Evolutionary conservation across 352 stramenopile genomes (phyloP).

Genomic region (Phytophthora tentaculata): DNA sequence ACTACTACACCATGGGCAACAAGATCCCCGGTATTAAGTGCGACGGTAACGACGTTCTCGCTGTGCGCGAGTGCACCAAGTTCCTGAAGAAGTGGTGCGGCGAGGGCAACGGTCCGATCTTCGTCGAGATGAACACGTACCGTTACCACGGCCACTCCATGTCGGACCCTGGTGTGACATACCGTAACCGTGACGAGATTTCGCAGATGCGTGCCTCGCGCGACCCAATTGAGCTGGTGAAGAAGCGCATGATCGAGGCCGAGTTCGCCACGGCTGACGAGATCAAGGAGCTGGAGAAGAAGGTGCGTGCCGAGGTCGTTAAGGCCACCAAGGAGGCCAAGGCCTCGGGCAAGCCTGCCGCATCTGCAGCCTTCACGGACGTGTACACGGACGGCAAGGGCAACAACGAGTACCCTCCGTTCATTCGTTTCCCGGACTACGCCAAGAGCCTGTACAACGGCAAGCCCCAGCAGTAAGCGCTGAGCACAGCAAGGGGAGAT

Average conservation of each 20-base stretch:
- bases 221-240: constrained; percentile 99
- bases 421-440: constrained; percentile 98
- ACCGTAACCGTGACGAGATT: constrained; percentile 99
- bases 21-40: constrained; percentile 99
- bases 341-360: constrained; percentile 58
- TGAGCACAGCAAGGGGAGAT: constrained; percentile 7
- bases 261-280: constrained; percentile 95
- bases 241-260: constrained; percentile 97
- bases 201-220: constrained; percentile 97
- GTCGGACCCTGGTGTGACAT: constrained; percentile 99
- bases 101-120: constrained; percentile 98
- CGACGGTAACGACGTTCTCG: constrained; percentile 99
- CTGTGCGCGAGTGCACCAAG: constrained; percentile 95
- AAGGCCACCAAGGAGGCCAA: constrained; percentile 94
- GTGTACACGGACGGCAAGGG: constrained; percentile 93
- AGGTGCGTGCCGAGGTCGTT: constrained; percentile 98
- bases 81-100: constrained; percentile 97
- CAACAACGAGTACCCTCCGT: constrained; percentile 92
- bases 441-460: constrained; percentile 93
- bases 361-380: constrained; percentile 72
- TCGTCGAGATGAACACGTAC: constrained; percentile 99
- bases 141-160: constrained; percentile 99
- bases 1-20: constrained; percentile 99
- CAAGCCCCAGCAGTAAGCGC: constrained; percentile 58
- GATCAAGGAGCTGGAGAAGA: constrained; percentile 99